phyloP scores from a whole-genome alignment of 257 asterid genomes.

The Marsdenia floribunda region DNA sequence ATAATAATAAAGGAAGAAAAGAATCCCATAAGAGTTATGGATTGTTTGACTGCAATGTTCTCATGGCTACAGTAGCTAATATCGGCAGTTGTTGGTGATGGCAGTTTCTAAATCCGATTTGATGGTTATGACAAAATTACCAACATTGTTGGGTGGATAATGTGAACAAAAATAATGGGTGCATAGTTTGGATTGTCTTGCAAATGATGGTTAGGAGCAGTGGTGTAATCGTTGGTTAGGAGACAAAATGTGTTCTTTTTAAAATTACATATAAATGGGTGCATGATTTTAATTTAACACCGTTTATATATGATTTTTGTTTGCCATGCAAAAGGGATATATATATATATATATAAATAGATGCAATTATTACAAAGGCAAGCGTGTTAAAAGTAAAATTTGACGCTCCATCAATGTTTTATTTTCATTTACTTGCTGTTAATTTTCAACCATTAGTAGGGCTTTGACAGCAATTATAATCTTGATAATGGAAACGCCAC shows the following conservation, averaged over 20 bases:
- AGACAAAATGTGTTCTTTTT: not conserved
- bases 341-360: not conserved
- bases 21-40: too few species aligned
- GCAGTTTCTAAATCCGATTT: too few species aligned
- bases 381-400: slow-evolving; percentile 25
- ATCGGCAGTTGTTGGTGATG: too few species aligned
- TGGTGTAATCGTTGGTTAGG: not conserved
- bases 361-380: slow-evolving; percentile 26
- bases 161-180: not conserved
- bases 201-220: slow-evolving; percentile 15
- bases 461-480: slow-evolving; percentile 21
- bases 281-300: not conserved
- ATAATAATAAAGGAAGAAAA: too few species aligned
- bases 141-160: slow-evolving; percentile 3
- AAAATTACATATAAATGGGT: not conserved
- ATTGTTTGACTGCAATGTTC: too few species aligned
- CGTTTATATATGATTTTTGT: slow-evolving; percentile 11
- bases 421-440: slow-evolving; percentile 13
- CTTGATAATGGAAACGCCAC: slow-evolving; percentile 18
- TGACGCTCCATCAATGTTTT: slow-evolving; percentile 24
- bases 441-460: slow-evolving; percentile 24
- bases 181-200: not conserved
- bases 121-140: not conserved
- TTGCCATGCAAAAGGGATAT: slow-evolving; percentile 23
- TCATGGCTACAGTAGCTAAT: too few species aligned